phyloP scores from a whole-genome alignment of 2,329 filamentous ascomycete species.

The Fusarium sp. region DNA sequence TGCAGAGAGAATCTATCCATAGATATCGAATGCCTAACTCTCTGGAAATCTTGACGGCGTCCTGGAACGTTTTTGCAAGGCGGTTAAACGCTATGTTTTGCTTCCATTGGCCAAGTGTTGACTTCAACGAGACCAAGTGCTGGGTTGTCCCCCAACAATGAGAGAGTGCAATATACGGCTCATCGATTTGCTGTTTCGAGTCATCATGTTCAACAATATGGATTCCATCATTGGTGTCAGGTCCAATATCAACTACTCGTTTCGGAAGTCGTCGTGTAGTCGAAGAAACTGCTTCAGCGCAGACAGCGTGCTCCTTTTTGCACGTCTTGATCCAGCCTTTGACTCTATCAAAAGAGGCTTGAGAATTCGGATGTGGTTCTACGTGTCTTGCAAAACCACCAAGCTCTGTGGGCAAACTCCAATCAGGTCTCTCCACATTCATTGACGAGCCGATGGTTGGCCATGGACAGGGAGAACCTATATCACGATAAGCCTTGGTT shows the following conservation, averaged over 20 bases:
- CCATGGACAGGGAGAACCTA: constrained; percentile 34
- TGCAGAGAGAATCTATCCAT: constrained; percentile 47
- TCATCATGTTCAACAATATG: constrained; percentile 31
- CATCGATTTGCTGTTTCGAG: neutral
- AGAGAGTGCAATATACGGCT: constrained; percentile 38
- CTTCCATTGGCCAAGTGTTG: constrained; percentile 31
- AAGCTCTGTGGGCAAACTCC: constrained; percentile 1
- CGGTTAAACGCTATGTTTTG: constrained; percentile 31
- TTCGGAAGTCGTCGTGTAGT: constrained; percentile 27
- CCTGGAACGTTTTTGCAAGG: constrained; percentile 36
- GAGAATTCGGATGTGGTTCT: constrained; percentile 23
- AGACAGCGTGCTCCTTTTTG: constrained; percentile 24
- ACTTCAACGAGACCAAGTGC: constrained; percentile 20
- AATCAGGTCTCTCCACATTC: constrained; percentile 17
- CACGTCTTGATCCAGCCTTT: constrained; percentile 36
- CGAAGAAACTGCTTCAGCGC: constrained; percentile 21
- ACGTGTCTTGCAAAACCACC: constrained; percentile 33
- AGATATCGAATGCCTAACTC: constrained; percentile 38
- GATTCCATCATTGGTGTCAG: constrained; percentile 29
- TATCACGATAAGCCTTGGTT: neutral
- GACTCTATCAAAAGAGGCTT: constrained; percentile 21
- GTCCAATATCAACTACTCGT: constrained; percentile 36
- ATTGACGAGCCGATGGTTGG: constrained; percentile 33
- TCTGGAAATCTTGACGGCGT: constrained; percentile 33
- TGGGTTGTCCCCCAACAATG: constrained; percentile 40